Percentiles rank a stretch among this genome's conserved stretches.
phyloP scores from a whole-genome alignment of 2,329 filamentous ascomycete species.

The Daldinia sp. region DNA sequence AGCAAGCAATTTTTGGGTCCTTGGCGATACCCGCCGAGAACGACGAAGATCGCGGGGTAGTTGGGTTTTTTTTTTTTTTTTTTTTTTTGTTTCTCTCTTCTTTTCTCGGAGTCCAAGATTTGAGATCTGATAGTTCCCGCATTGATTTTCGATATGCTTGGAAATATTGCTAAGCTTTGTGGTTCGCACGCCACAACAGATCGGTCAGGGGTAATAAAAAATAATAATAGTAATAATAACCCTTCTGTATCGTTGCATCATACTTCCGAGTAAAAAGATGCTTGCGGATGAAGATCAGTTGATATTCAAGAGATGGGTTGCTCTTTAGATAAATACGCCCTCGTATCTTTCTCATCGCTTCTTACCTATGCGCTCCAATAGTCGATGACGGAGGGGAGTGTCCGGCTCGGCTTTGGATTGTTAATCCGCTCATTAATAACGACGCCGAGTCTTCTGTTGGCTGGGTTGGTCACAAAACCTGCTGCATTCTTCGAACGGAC shows the following conservation, averaged over 20 bases:
- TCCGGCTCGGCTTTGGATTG: not conserved
- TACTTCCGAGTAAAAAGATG: not conserved
- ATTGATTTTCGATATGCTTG: not conserved
- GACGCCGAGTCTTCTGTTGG: not conserved
- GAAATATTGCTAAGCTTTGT: not conserved
- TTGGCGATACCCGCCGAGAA: slow-evolving; percentile 20
- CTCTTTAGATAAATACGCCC: not conserved
- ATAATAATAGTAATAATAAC: too few species aligned
- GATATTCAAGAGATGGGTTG: not conserved
- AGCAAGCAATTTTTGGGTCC: slow-evolving; percentile 32
- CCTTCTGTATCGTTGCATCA: not conserved
- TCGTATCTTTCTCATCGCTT: not conserved
- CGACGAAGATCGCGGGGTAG: slow-evolving; percentile 34
- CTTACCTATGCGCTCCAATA: not conserved
- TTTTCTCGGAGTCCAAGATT: slow-evolving; percentile 3
- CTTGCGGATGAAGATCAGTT: not conserved
- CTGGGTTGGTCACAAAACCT: not conserved
- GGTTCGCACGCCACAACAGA: not conserved
- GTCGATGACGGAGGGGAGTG: not conserved
- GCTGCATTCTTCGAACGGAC: not conserved
- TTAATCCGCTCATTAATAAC: not conserved
- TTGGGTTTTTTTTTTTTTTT: not conserved
- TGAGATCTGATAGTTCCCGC: not conserved
- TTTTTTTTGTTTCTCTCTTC: not conserved
- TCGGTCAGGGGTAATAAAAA: not conserved